Evolutionary conservation across 352 stramenopile genomes (phyloP).

Genomic region (Globisporangium takayamanum): DNA sequence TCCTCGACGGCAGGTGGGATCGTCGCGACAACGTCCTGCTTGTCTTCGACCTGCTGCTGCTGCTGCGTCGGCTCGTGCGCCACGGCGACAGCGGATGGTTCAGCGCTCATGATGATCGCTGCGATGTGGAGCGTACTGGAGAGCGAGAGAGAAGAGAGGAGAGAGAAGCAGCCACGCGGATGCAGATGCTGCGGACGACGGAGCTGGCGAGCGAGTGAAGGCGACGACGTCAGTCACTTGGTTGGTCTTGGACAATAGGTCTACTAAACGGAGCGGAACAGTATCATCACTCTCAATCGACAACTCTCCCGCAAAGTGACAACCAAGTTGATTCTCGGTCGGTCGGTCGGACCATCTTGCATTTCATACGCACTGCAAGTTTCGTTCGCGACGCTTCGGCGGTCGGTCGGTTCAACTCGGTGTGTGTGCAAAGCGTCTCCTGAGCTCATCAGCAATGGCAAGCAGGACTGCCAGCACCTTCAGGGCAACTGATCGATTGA

Average conservation of each 20-base stretch:
- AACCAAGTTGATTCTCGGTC: no score
- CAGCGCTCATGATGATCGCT: slow-evolving; percentile 28
- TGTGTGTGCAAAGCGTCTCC: neutral
- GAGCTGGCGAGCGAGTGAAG: no score
- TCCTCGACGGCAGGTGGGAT: slow-evolving; percentile 36
- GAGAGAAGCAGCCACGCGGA: no score
- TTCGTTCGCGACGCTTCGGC: slow-evolving; percentile 2
- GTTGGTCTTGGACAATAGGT: neutral
- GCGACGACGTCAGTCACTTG: neutral
- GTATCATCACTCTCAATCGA: no score
- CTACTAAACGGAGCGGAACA: neutral
- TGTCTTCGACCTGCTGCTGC: slow-evolving; percentile 26
- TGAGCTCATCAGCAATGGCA: neutral
- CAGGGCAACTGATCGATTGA: no score
- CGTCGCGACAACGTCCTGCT: slow-evolving; percentile 18
- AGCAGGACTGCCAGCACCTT: neutral
- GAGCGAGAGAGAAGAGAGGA: no score
- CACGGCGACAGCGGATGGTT: slow-evolving; percentile 9
- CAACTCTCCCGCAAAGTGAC: no score
- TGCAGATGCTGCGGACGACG: neutral
- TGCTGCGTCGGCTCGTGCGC: slow-evolving; percentile 24
- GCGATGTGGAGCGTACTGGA: neutral
- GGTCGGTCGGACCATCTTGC: slow-evolving; percentile 5
- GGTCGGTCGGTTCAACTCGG: slow-evolving; percentile 4
- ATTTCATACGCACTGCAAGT: neutral